Evolutionary conservation across 2,329 filamentous ascomycete species (phyloP).

Genomic region (Cucurbitaria berberidis): DNA sequence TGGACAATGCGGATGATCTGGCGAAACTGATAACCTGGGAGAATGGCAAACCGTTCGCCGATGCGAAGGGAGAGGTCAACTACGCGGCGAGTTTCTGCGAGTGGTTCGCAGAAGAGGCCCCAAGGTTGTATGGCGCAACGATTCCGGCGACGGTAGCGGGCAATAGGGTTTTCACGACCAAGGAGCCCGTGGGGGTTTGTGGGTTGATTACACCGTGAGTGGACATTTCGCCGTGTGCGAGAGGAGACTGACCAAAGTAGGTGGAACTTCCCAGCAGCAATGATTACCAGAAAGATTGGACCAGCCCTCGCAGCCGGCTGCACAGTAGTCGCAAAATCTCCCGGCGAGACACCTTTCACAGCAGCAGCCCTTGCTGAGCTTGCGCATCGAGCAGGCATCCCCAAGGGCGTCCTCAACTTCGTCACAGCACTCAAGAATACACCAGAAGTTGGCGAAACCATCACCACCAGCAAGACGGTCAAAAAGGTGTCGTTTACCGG

Average conservation of each 20-base stretch:
- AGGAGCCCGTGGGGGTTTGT: conserved; percentile 84
- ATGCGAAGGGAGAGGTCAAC: conserved; percentile 50
- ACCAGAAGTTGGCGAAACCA: conserved; percentile 73
- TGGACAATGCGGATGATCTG: conserved; percentile 79
- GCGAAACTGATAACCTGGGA: conserved; percentile 86
- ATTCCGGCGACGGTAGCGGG: conserved; percentile 72
- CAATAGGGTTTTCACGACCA: conserved; percentile 78
- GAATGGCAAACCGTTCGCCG: conserved; percentile 81
- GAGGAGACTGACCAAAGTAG: conserved; percentile 37
- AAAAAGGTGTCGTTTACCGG: conserved; percentile 96
- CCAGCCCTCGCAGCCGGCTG: conserved; percentile 90
- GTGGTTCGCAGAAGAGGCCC: conserved; percentile 51
- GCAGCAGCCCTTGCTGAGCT: conserved; percentile 87
- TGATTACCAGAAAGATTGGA: conserved; percentile 59
- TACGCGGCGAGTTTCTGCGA: conserved; percentile 51
- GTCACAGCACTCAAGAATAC: conserved; percentile 83
- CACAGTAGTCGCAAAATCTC: conserved; percentile 90
- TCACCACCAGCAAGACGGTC: conserved; percentile 78
- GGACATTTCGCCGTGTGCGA: background rate
- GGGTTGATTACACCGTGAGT: conserved; percentile 76
- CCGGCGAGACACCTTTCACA: conserved; percentile 90
- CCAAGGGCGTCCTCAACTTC: conserved; percentile 88
- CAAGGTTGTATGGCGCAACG: conserved; percentile 65
- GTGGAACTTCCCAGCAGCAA: conserved; percentile 76
- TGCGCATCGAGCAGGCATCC: conserved; percentile 83